Evolutionary conservation across 441 rosid genomes (phyloP).

Genomic region (Populus trichocarpa): DNA sequence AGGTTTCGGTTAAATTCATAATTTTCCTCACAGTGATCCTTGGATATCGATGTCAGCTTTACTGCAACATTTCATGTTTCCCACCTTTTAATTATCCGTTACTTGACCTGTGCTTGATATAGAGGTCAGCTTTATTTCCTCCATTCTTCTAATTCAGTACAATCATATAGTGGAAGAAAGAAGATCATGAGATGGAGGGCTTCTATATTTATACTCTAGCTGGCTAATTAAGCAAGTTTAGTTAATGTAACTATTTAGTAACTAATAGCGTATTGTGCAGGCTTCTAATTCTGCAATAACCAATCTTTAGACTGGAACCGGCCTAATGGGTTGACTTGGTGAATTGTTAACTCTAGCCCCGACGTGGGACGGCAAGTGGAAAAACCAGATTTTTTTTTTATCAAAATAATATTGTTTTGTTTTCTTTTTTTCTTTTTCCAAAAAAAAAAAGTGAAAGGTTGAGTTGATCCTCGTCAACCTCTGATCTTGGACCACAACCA

Average conservation of each 20-base stretch:
- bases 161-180: slow-evolving; percentile 1
- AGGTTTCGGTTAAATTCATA: slow-evolving; percentile 20
- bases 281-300: not conserved
- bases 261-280: not conserved
- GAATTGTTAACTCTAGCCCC: too few species aligned
- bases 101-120: not conserved
- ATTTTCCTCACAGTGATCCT: slow-evolving; percentile 24
- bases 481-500: too few species aligned
- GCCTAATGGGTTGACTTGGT: too few species aligned
- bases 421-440: too few species aligned
- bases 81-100: slow-evolving; percentile 1
- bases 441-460: too few species aligned
- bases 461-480: too few species aligned
- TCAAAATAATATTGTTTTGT: too few species aligned
- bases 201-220: too few species aligned
- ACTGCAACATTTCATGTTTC: not conserved
- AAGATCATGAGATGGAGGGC: not conserved
- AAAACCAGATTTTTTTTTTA: too few species aligned
- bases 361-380: too few species aligned
- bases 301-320: slow-evolving; percentile 23
- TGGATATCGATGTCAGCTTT: not conserved
- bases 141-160: slow-evolving; percentile 25
- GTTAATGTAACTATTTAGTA: not conserved
- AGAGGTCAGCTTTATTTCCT: not conserved
- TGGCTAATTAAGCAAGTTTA: not conserved